Evolutionary conservation across 2,329 filamentous ascomycete genomes (phyloP).

Genomic region (Stachybotrys chartarum): DNA sequence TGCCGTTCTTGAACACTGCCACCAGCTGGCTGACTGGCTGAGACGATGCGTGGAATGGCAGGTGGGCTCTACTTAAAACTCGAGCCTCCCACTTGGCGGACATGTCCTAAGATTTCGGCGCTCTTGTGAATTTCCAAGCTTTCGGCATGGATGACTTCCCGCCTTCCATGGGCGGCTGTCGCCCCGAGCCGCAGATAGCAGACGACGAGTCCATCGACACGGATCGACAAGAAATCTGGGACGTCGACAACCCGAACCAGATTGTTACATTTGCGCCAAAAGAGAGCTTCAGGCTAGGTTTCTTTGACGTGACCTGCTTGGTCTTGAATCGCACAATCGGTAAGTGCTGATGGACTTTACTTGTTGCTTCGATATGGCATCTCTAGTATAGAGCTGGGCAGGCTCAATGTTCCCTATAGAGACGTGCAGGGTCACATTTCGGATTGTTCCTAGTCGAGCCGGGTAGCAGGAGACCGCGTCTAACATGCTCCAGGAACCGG

Average conservation of each 20-base stretch:
- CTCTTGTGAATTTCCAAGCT: background rate
- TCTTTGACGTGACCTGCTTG: slow-evolving; percentile 26
- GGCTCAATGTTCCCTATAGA: background rate
- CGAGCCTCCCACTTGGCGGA: background rate
- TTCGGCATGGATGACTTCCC: slow-evolving; percentile 19
- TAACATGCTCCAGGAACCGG: slow-evolving; percentile 20
- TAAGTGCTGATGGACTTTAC: slow-evolving; percentile 10
- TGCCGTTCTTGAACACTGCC: background rate
- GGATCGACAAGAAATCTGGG: slow-evolving; percentile 10
- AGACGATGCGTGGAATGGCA: background rate
- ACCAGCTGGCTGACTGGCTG: background rate
- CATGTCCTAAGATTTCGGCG: background rate
- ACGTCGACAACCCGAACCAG: slow-evolving; percentile 13
- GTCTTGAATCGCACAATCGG: slow-evolving; percentile 30
- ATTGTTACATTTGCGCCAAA: slow-evolving; percentile 25
- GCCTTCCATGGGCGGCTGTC: slow-evolving; percentile 8
- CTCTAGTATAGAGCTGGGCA: background rate
- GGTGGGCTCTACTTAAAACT: background rate
- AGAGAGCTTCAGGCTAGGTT: slow-evolving; percentile 25
- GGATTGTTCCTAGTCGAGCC: background rate
- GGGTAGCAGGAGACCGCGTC: background rate
- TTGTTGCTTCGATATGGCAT: background rate
- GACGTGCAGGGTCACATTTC: too few species aligned
- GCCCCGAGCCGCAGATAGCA: background rate
- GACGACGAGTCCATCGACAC: slow-evolving; percentile 9